These are phyloP conservation scores for Cenococcum geophilum DNA, from an alignment of 495 filamentous ascomycete species.

Conservation along the genomic window DNA sequence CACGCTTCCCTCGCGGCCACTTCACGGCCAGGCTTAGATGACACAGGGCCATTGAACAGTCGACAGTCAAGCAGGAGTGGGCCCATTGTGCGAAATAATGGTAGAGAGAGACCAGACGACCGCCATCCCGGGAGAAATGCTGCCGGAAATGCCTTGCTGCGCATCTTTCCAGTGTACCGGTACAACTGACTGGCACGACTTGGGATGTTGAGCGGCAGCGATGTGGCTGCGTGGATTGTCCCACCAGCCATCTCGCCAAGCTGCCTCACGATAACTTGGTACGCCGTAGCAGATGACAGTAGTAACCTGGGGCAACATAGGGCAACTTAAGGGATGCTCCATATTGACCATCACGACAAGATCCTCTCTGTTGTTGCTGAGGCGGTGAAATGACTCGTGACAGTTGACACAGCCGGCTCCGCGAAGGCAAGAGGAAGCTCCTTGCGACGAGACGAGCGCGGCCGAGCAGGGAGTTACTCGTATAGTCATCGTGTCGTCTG, in stretches of 20 bases:
- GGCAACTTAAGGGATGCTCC: conserved; percentile 26
- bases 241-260: background rate
- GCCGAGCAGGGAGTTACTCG: no score
- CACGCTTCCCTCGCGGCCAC: background rate
- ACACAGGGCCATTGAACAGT: background rate
- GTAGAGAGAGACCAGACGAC: background rate
- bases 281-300: background rate
- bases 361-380: background rate
- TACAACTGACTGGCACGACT: background rate
- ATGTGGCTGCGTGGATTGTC: conserved; percentile 1
- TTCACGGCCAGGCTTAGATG: background rate
- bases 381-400: conserved; percentile 32
- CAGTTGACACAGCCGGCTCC: background rate
- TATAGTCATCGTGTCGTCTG: conserved; percentile 17
- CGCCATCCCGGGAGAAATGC: background rate
- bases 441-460: conserved; percentile 13
- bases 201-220: background rate
- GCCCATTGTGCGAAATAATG: background rate
- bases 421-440: conserved; percentile 6
- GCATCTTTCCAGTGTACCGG: background rate
- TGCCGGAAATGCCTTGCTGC: background rate
- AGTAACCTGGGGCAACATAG: conserved; percentile 8
- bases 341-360: background rate
- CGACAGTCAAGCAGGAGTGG: background rate
- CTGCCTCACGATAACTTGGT: background rate